Conservation (phyloP, 2,329 filamentous ascomycete species). For the Chaetomiaceae sp. region DNA sequence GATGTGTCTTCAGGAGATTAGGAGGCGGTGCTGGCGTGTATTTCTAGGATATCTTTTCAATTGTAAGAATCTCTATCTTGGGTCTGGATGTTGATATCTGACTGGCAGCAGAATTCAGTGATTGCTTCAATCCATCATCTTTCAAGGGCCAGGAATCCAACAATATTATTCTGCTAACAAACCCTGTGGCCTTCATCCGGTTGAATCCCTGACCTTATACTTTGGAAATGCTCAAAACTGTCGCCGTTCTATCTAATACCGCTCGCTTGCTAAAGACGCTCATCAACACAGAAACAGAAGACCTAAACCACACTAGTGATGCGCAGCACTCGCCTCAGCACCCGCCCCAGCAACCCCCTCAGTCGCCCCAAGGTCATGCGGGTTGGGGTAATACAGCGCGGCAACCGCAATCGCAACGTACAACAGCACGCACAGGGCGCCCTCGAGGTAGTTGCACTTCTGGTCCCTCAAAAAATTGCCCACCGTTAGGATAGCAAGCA, state of each 20-base stretch:
- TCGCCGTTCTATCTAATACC: background rate
- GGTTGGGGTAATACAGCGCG: constrained; percentile 53
- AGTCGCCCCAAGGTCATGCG: constrained; percentile 16
- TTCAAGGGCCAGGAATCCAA: no score
- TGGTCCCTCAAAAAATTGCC: constrained; percentile 84
- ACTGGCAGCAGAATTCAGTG: no score
- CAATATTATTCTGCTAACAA: no score
- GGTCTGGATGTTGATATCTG: no score
- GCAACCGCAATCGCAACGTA: constrained; percentile 58
- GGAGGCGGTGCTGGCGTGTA: background rate
- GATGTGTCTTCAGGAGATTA: background rate
- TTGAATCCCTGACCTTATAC: no score
- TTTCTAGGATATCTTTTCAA: constrained; percentile 11
- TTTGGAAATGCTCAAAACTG: no score
- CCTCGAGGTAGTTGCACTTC: constrained; percentile 88
- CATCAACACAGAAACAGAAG: background rate
- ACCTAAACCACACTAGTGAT: background rate
- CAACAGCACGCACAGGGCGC: constrained; percentile 69
- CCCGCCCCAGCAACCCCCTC: background rate
- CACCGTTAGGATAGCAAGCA: constrained; percentile 80
- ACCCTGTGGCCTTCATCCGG: no score
- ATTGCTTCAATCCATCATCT: no score
- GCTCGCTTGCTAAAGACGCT: background rate
- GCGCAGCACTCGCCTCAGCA: background rate
- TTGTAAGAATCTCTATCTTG: no score